Evolutionary conservation across 2,329 filamentous ascomycete species (phyloP).

Genomic region (Aspergillus sp.): DNA sequence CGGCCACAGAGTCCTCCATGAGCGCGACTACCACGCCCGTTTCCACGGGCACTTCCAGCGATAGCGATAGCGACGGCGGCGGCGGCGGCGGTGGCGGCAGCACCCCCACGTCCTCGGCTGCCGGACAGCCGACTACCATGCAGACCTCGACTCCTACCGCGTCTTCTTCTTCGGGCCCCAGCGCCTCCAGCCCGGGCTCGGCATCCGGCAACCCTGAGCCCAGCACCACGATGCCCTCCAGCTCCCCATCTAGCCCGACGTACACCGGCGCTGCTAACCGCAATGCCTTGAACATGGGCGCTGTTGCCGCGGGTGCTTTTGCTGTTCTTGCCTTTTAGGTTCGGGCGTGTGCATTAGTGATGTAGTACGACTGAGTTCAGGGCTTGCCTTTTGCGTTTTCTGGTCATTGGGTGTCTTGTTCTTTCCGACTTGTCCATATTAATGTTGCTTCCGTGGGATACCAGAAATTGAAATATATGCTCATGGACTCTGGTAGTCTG

Average conservation of each 20-base stretch:
- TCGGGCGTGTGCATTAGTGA: background rate
- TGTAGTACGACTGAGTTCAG: background rate
- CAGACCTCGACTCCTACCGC: no score
- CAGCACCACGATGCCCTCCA: slow-evolving; percentile 7
- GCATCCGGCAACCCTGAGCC: slow-evolving; percentile 6
- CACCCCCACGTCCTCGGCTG: slow-evolving; percentile 3
- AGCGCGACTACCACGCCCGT: slow-evolving; percentile 3
- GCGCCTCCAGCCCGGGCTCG: background rate
- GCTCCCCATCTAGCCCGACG: slow-evolving; percentile 6
- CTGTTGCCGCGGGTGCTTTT: slow-evolving; percentile 24
- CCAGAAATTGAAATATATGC: slow-evolving; percentile 1
- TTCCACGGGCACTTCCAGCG: slow-evolving; percentile 1
- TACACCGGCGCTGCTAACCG: slow-evolving; percentile 27
- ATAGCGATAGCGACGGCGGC: no score
- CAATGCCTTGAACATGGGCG: slow-evolving; percentile 26
- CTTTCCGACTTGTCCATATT: background rate
- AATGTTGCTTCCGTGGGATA: background rate
- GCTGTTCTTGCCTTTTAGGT: slow-evolving; percentile 29
- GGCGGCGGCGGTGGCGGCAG: no score
- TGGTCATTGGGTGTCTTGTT: background rate
- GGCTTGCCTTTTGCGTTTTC: background rate
- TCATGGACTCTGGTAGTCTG: no score
- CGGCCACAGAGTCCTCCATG: slow-evolving; percentile 1
- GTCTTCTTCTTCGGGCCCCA: no score
- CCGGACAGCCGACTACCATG: slow-evolving; percentile 1